Evolutionary conservation across 192 early-diverging fungal species (phyloP), one percentile per base, ranked within the genome.

Genomic region (Dissophora ornata): DNA sequence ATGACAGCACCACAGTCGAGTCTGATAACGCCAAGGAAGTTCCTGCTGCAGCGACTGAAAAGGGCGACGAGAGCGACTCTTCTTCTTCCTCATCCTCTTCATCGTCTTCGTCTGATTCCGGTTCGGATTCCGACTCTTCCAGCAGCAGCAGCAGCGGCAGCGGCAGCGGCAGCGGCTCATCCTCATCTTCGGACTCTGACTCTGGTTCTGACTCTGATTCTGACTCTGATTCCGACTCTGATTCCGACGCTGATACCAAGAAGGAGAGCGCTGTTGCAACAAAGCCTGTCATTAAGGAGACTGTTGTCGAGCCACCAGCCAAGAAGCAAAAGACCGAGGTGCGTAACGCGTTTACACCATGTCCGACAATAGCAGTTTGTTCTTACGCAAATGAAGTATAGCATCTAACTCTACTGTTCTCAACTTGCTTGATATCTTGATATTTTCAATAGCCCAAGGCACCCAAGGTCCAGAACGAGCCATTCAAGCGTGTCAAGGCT

Each of bases 401-500:
- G n/a, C n/a, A n/a, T n/a, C n/a, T n/a, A n/a, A n/a, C n/a, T n/a
- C n/a, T 26, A 60, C 59, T 15, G 51, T 62, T 11, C 25, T n/a
- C 56, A 19, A 33, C 40, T 26, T 49, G 41, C 11, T 28, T 0
- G 16, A 18, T 41, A 19, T 29, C 41, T 52, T 40, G 24, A 18
- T 57, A 28, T 8, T 34, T 55, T 55, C 30, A 19, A 41, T 8
- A 52, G 13, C 51, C 38, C 5, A 56, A 70, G 59, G 63, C 74
- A 36, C 32, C 57, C 40, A 74, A 69, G 53, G 62, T 56, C 28
- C 75, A 79, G 47, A 81, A 80, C 51, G 85, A 83, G 32, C 93
- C 93, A 4, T 98, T 98, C 80, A 91, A 92, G 73, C 90, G 96
- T 49, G 87, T 98, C 30, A 84, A 85, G 32, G 85, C 86, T 26